Conservation (phyloP, 371 early-diverging fungal species). For the Umbelopsis sp. region DNA sequence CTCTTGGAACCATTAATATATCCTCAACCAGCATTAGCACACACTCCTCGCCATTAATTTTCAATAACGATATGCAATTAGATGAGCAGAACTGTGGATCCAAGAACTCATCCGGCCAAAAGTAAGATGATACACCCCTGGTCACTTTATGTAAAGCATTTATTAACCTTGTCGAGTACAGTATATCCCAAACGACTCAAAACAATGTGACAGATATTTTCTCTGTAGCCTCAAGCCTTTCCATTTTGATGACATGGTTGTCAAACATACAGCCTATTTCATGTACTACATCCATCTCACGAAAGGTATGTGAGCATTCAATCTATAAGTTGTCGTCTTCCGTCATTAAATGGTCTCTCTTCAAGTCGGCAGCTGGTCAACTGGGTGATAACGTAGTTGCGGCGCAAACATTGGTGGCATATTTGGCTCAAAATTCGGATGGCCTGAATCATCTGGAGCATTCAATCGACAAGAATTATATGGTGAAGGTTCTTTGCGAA, state of each 20-base stretch:
- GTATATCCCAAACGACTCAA: no score
- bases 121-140: no score
- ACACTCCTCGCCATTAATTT: no score
- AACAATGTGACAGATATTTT: neutral
- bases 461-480: neutral
- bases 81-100: no score
- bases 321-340: no score
- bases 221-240: neutral
- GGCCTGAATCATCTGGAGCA: neutral
- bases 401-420: neutral
- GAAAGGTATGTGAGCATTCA: neutral
- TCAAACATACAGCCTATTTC: neutral
- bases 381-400: neutral
- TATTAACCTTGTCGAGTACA: no score
- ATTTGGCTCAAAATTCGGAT: neutral
- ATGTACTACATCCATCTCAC: neutral
- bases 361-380: neutral
- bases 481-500: neutral
- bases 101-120: no score
- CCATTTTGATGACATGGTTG: neutral
- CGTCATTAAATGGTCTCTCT: no score
- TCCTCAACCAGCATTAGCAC: no score
- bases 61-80: no score
- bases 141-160: no score
- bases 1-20: no score